These are phyloP conservation scores for Craterostigma plantagineum DNA, from an alignment of 257 asterid species.

Conservation along the genomic window DNA sequence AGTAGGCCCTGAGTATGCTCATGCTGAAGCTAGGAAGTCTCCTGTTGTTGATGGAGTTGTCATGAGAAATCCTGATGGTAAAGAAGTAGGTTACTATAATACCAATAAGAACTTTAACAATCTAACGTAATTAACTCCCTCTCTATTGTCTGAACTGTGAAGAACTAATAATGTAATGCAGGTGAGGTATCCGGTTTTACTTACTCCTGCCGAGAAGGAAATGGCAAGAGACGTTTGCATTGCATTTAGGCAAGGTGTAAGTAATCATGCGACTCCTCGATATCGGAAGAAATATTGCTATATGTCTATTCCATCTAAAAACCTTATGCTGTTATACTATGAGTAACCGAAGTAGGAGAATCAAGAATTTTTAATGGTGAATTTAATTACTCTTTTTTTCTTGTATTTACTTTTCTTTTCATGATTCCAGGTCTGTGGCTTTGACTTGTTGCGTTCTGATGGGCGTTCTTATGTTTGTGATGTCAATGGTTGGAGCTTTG, in stretches of 20 bases:
- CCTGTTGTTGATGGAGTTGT: slow-evolving; percentile 99
- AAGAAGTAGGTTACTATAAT: slow-evolving; percentile 46
- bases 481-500: slow-evolving; percentile 98
- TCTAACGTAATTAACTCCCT: no score
- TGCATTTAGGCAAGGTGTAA: slow-evolving; percentile 93
- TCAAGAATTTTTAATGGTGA: no score
- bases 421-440: slow-evolving; percentile 83
- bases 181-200: slow-evolving; percentile 97
- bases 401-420: not conserved
- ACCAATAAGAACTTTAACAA: no score
- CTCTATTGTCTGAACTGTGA: not conserved
- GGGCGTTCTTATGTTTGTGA: slow-evolving; percentile 97
- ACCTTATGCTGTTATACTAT: no score
- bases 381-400: no score
- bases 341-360: no score
- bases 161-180: slow-evolving; percentile 12
- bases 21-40: slow-evolving; percentile 98
- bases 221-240: slow-evolving; percentile 95
- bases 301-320: no score
- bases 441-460: slow-evolving; percentile 92
- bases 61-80: slow-evolving; percentile 94
- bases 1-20: slow-evolving; percentile 97
- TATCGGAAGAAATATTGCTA: no score
- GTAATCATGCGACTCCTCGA: slow-evolving; percentile 11
- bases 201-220: slow-evolving; percentile 89